Conservation (phyloP, 176 grass and related monocot species). For the Bromus sterilis region DNA sequence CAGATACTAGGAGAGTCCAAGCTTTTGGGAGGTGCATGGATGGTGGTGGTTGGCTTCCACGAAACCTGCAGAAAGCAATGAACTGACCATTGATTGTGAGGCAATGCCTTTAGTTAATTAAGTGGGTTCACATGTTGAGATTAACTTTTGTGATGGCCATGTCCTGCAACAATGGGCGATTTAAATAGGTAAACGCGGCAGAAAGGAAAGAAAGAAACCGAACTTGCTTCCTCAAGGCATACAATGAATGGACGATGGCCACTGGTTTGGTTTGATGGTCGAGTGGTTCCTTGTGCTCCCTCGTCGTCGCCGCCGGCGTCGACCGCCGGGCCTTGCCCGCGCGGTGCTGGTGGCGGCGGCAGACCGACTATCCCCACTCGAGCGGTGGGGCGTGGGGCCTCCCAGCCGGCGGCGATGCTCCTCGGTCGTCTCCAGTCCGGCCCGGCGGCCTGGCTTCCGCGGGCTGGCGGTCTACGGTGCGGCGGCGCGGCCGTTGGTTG, state of each 20-base stretch:
- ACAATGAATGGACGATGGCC: not conserved
- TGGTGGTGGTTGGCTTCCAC: conserved; percentile 26
- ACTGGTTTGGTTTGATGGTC: no score
- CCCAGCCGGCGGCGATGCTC: no score
- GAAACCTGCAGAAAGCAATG: not conserved
- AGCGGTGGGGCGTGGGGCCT: no score
- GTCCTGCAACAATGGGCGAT: not conserved
- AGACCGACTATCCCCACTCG: no score
- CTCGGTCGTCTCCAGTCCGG: no score
- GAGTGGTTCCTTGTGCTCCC: no score
- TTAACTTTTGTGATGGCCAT: conserved; percentile 23
- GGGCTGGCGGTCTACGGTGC: no score
- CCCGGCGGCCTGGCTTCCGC: no score
- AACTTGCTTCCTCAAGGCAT: not conserved
- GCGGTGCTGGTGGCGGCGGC: no score
- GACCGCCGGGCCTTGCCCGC: no score
- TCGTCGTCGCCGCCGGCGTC: no score
- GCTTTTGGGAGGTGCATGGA: not conserved
- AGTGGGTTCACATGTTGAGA: conserved; percentile 17
- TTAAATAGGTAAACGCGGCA: not conserved
- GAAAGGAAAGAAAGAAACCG: not conserved
- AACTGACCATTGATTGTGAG: not conserved
- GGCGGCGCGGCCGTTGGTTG: no score
- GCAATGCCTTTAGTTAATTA: not conserved
- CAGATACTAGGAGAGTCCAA: not conserved